These are phyloP conservation scores for Golubevia pallescens DNA, from an alignment of 1,284 basidiomycete genomes.

Conservation along the genomic window DNA sequence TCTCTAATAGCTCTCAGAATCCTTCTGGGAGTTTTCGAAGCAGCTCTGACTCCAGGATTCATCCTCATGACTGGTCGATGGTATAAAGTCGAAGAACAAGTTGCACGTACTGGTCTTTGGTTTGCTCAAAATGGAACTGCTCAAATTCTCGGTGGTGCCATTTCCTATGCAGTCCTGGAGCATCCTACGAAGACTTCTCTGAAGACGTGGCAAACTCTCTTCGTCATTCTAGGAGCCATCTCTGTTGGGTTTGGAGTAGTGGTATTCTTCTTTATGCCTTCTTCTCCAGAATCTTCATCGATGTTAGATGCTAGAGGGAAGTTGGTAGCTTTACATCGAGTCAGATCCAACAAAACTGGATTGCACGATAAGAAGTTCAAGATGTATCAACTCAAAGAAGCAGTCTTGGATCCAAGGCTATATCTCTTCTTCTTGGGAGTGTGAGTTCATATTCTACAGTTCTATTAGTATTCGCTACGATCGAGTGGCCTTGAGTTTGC, in stretches of 20 bases:
- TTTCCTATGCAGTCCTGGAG: conserved; percentile 34
- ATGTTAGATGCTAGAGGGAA: not conserved
- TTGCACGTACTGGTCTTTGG: conserved; percentile 37
- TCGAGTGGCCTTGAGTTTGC: no score
- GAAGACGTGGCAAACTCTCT: conserved; percentile 45
- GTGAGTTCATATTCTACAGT: no score
- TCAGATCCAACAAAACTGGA: conserved; percentile 66
- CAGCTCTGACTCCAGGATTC: conserved; percentile 32
- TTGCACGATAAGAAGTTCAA: conserved; percentile 61
- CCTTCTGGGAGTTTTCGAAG: conserved; percentile 44
- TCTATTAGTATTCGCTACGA: no score
- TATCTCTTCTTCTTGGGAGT: conserved; percentile 57
- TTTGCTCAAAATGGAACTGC: conserved; percentile 48
- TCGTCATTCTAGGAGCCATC: conserved; percentile 38
- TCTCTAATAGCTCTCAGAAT: conserved; percentile 31
- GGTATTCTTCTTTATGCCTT: conserved; percentile 34
- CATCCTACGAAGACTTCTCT: conserved; percentile 19
- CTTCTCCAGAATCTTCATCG: conserved; percentile 27
- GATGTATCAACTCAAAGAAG: conserved; percentile 48
- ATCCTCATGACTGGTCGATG: conserved; percentile 45
- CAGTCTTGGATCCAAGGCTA: conserved; percentile 56
- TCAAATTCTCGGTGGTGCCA: conserved; percentile 42
- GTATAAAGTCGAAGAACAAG: conserved; percentile 37
- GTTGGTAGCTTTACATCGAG: not conserved
- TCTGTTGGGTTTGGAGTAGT: conserved; percentile 32